These are phyloP conservation scores for Globisporangium echinulatum DNA, from an alignment of 352 stramenopile species.

Conservation along the genomic window DNA sequence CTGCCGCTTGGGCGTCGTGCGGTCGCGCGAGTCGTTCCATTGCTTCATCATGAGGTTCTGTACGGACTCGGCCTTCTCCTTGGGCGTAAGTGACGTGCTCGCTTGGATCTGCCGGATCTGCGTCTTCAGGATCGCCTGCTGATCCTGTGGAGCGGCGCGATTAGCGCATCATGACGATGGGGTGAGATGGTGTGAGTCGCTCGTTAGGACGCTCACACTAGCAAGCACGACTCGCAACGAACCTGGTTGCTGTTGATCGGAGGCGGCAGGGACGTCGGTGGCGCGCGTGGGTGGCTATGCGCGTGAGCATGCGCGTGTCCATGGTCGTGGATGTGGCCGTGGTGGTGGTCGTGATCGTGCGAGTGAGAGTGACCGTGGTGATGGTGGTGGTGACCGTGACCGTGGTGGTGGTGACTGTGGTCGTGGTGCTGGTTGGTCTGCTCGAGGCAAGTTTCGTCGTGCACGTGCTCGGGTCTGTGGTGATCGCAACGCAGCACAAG, in stretches of 20 bases:
- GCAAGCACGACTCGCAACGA: not conserved
- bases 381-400: not conserved
- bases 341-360: not conserved
- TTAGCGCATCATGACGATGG: not conserved
- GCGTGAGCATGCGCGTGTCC: slow-evolving; percentile 32
- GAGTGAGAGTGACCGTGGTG: not conserved
- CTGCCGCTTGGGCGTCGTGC: slow-evolving; percentile 27
- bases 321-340: not conserved
- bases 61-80: slow-evolving; percentile 78
- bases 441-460: slow-evolving; percentile 3
- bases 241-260: slow-evolving; percentile 55
- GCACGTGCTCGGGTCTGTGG: slow-evolving; percentile 7
- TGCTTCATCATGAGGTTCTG: slow-evolving; percentile 86
- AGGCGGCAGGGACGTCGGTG: slow-evolving; percentile 27
- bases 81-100: slow-evolving; percentile 64
- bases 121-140: slow-evolving; percentile 49
- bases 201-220: not conserved
- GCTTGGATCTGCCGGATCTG: slow-evolving; percentile 79
- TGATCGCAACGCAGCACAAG: not conserved
- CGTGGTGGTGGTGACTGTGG: not conserved
- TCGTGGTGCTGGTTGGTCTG: slow-evolving; percentile 8
- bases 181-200: no score
- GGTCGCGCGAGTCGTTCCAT: slow-evolving; percentile 69
- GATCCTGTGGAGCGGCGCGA: slow-evolving; percentile 21
- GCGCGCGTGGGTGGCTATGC: slow-evolving; percentile 4